A percentile compares a stretch with the other conserved stretches of the same genome.
Conservation (phyloP, 164 flowering plant species). For the Chimonanthus salicifolius region DNA sequence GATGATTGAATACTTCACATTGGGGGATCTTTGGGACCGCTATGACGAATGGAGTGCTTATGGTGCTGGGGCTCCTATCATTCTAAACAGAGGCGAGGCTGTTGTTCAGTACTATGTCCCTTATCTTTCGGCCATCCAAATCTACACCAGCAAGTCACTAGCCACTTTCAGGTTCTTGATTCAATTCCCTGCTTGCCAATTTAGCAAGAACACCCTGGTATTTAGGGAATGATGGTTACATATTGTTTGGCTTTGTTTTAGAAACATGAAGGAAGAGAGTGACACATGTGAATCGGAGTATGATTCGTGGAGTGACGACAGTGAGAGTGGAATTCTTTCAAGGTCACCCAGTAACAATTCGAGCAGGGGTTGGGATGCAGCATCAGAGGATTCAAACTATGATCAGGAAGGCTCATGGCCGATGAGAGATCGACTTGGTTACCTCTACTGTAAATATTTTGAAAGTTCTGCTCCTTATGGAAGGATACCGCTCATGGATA, state of each 20-base stretch:
- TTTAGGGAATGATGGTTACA: background rate
- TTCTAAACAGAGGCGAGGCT: slow-evolving; percentile 18
- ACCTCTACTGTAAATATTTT: slow-evolving; percentile 42
- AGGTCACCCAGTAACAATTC: slow-evolving; percentile 46
- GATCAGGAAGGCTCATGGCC: slow-evolving; percentile 28
- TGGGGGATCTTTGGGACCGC: slow-evolving; percentile 45
- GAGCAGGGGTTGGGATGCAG: slow-evolving; percentile 39
- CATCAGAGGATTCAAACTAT: slow-evolving; percentile 35
- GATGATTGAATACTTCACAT: slow-evolving; percentile 29
- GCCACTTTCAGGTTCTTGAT: slow-evolving; percentile 20
- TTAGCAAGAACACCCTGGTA: background rate
- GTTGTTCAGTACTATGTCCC: slow-evolving; percentile 21
- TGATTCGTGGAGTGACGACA: slow-evolving; percentile 52
- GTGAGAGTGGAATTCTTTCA: slow-evolving; percentile 38
- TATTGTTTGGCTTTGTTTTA: slow-evolving; percentile 5
- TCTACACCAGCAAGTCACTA: slow-evolving; percentile 16
- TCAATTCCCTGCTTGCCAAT: background rate
- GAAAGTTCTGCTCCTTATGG: slow-evolving; percentile 41
- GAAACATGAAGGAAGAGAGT: slow-evolving; percentile 24
- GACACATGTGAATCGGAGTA: slow-evolving; percentile 30
- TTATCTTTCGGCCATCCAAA: slow-evolving; percentile 18
- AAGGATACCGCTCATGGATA: slow-evolving; percentile 46
- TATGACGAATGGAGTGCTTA: slow-evolving; percentile 54
- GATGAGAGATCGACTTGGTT: slow-evolving; percentile 33
- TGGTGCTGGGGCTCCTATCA: slow-evolving; percentile 33